Conservation (phyloP, 371 early-diverging fungal species). For the Lichtheimia ornata region DNA sequence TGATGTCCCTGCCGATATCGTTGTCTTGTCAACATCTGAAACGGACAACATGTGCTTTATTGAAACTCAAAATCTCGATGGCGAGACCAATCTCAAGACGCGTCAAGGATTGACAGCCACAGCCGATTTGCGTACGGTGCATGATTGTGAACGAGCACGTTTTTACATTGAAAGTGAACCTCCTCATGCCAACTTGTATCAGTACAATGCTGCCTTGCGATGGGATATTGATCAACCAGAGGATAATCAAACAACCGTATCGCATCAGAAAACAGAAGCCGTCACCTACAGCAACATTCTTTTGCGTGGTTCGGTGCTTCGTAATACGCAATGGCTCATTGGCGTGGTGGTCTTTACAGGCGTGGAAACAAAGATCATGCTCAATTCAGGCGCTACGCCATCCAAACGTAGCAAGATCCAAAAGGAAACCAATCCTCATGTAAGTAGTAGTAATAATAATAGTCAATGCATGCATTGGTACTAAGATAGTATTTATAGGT, state of each 20-base stretch:
- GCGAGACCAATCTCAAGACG: slow-evolving; percentile 84
- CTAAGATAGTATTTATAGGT: slow-evolving; percentile 29
- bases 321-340: slow-evolving; percentile 87
- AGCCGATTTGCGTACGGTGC: slow-evolving; percentile 31
- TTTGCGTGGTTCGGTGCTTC: slow-evolving; percentile 88
- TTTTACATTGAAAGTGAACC: slow-evolving; percentile 81
- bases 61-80: slow-evolving; percentile 86
- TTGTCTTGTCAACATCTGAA: slow-evolving; percentile 72
- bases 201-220: slow-evolving; percentile 69
- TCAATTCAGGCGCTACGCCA: slow-evolving; percentile 88
- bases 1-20: slow-evolving; percentile 87
- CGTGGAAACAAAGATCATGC: slow-evolving; percentile 88
- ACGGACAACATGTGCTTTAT: slow-evolving; percentile 69
- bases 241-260: slow-evolving; percentile 25
- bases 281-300: slow-evolving; percentile 72
- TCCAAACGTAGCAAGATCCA: slow-evolving; percentile 95
- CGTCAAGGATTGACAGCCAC: slow-evolving; percentile 50
- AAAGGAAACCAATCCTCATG: slow-evolving; percentile 90
- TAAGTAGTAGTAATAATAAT: slow-evolving; percentile 27
- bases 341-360: slow-evolving; percentile 89
- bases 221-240: slow-evolving; percentile 44
- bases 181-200: slow-evolving; percentile 76
- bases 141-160: slow-evolving; percentile 58
- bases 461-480: neutral
- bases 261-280: slow-evolving; percentile 48